Percentiles rank a stretch among this genome's conserved stretches.
These are phyloP conservation scores for Gymnopilus dilepis DNA, from an alignment of 768 basidiomycete species.

Conservation along the genomic window DNA sequence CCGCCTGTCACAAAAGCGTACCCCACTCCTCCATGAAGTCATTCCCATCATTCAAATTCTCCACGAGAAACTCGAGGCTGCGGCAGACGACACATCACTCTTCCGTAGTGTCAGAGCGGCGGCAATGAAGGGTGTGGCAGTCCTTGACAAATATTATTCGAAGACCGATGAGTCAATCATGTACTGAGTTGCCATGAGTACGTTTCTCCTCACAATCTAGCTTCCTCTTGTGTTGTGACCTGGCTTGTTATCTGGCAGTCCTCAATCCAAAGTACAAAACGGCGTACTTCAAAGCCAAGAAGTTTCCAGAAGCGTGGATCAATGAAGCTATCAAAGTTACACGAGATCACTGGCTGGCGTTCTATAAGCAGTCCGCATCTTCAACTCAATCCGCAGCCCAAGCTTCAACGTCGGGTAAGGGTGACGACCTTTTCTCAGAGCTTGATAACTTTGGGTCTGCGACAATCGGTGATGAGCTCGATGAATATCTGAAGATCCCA, in stretches of 20 bases:
- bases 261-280: slow-evolving; percentile 33
- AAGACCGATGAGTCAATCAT: neutral
- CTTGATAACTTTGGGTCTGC: slow-evolving; percentile 4
- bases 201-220: neutral
- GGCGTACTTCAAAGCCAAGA: slow-evolving; percentile 27
- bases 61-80: neutral
- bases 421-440: neutral
- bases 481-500: slow-evolving; percentile 19
- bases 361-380: slow-evolving; percentile 20
- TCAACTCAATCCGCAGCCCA: neutral
- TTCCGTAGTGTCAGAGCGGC: neutral
- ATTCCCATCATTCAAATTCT: neutral
- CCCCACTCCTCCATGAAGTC: neutral
- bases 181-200: slow-evolving; percentile 4
- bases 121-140: neutral
- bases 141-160: slow-evolving; percentile 1
- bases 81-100: neutral
- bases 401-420: neutral
- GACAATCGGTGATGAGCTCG: slow-evolving; percentile 8
- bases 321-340: slow-evolving; percentile 23
- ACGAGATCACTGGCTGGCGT: slow-evolving; percentile 19
- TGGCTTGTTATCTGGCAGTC: slow-evolving; percentile 18
- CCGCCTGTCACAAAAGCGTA: neutral
- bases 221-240: neutral
- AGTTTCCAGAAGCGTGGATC: slow-evolving; percentile 36